Conservation (phyloP, 2,329 filamentous ascomycete species). For the Chrysoporthe deuterocubensis region DNA sequence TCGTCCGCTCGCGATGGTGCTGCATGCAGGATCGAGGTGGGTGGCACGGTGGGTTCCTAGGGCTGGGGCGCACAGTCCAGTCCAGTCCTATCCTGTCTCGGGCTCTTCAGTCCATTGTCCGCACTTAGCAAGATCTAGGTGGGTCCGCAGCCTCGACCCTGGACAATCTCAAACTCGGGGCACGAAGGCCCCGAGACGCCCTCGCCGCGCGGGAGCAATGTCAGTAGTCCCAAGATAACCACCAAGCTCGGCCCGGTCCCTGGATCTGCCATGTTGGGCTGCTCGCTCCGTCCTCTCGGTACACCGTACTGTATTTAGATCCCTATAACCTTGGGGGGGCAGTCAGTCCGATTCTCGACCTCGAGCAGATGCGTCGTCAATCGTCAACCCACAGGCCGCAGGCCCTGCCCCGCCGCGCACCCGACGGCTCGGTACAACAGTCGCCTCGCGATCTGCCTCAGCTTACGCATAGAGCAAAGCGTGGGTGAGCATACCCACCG, state of each 20-base stretch:
- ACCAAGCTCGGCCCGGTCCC: constrained; percentile 7
- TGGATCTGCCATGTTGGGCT: constrained; percentile 7
- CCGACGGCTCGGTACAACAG: not conserved
- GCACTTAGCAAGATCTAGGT: not conserved
- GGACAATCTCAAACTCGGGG: constrained; percentile 5
- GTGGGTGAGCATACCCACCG: too few relatives aligned
- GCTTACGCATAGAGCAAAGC: not conserved
- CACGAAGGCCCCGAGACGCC: not conserved
- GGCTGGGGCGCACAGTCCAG: not conserved
- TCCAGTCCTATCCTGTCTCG: not conserved
- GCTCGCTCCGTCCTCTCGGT: not conserved
- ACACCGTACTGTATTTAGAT: not conserved
- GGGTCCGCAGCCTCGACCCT: constrained; percentile 1
- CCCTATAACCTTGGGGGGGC: not conserved
- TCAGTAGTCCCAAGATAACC: not conserved
- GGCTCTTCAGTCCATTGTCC: not conserved
- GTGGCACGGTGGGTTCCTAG: not conserved
- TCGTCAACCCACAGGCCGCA: too few relatives aligned
- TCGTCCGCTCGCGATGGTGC: not conserved
- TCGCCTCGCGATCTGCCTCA: not conserved
- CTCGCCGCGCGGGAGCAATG: too few relatives aligned
- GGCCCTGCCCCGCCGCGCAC: not conserved
- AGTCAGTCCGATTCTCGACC: not conserved
- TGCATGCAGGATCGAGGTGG: not conserved
- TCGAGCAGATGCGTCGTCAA: too few relatives aligned